Evolutionary conservation across 805 yeast species (phyloP).

Genomic region (Kazachstania kunashirensis): DNA sequence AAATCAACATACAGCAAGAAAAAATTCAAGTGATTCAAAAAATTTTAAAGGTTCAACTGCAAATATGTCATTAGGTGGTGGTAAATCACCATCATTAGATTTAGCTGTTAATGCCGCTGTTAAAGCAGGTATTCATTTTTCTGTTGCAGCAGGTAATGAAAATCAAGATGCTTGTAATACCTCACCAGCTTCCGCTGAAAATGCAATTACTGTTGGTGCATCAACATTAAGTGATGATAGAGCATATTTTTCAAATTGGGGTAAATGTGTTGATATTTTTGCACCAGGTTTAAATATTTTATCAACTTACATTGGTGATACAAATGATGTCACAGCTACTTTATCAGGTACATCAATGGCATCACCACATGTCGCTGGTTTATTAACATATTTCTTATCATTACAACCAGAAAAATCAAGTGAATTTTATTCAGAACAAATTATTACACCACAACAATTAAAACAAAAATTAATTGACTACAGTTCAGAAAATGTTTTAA

Average conservation of each 20-base stretch:
- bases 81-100: slow-evolving; percentile 78
- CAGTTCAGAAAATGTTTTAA: slow-evolving; percentile 50
- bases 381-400: slow-evolving; percentile 79
- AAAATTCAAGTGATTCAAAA: slow-evolving; percentile 28
- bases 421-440: slow-evolving; percentile 42
- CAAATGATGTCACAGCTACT: slow-evolving; percentile 64
- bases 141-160: slow-evolving; percentile 96
- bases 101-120: slow-evolving; percentile 86
- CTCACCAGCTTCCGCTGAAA: slow-evolving; percentile 82
- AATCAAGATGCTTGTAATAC: slow-evolving; percentile 85
- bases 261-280: slow-evolving; percentile 90
- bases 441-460: slow-evolving; percentile 59
- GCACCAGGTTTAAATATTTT: slow-evolving; percentile 91
- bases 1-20: slow-evolving; percentile 47
- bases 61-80: slow-evolving; percentile 93
- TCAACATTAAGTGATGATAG: slow-evolving; percentile 79
- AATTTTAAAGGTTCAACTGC: slow-evolving; percentile 77
- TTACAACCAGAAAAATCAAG: slow-evolving; percentile 61
- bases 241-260: slow-evolving; percentile 93
- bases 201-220: slow-evolving; percentile 91
- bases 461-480: slow-evolving; percentile 65
- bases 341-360: slow-evolving; percentile 98
- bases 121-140: slow-evolving; percentile 78
- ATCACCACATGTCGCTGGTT: slow-evolving; percentile 90
- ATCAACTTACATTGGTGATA: slow-evolving; percentile 68